phyloP scores from a whole-genome alignment of 116 monocot genomes.

The Trichopus zeylanicus region DNA sequence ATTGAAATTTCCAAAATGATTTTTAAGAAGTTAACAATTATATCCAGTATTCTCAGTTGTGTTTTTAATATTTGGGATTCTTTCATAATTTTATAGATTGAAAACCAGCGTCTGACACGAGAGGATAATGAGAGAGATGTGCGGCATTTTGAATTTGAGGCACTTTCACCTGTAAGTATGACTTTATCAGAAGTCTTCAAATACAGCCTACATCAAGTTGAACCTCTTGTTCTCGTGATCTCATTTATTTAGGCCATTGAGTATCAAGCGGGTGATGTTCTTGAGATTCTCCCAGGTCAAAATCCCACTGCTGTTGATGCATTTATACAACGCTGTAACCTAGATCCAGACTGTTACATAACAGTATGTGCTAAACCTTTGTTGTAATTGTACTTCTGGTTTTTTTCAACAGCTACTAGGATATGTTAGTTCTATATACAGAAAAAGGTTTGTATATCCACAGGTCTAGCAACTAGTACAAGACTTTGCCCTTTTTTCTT shows the following conservation, averaged over 20 bases:
- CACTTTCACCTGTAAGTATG: conserved; percentile 39
- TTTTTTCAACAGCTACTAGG: not conserved
- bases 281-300: conserved; percentile 87
- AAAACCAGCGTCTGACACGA: conserved; percentile 47
- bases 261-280: conserved; percentile 79
- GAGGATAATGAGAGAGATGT: conserved; percentile 48
- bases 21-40: too few relatives aligned
- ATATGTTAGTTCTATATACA: not conserved
- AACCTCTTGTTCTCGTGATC: too few relatives aligned
- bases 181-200: not conserved
- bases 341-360: conserved; percentile 75
- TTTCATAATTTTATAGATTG: conserved; percentile 26
- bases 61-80: not conserved
- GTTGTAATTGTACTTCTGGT: not conserved
- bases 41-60: not conserved
- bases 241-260: conserved; percentile 47
- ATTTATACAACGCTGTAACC: conserved; percentile 72
- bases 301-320: conserved; percentile 58
- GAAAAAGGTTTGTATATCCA: too few relatives aligned
- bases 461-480: too few relatives aligned
- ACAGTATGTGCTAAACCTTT: conserved; percentile 30
- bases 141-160: conserved; percentile 81
- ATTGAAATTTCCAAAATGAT: too few relatives aligned
- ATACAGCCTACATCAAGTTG: too few relatives aligned
- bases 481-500: too few relatives aligned